These are phyloP conservation scores for Eucalyptus regnans DNA, from an alignment of 345 rosid genomes.

Conservation along the genomic window DNA sequence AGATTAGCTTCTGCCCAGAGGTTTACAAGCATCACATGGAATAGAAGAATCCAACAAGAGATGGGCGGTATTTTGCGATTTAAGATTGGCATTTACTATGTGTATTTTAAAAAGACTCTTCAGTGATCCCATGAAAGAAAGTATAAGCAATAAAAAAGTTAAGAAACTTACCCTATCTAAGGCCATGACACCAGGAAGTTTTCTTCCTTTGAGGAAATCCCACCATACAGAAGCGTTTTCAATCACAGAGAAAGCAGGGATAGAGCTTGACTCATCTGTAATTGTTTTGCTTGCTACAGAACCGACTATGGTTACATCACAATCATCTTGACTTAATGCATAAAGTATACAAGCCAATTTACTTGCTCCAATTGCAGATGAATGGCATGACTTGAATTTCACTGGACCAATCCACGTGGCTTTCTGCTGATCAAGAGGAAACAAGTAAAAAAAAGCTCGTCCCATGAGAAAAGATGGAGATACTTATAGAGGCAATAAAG, in stretches of 20 bases:
- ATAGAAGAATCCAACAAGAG: neutral
- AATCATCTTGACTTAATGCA: conserved; percentile 15
- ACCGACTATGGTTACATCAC: conserved; percentile 39
- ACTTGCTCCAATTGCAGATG: conserved; percentile 14
- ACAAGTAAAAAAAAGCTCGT: neutral
- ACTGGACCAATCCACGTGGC: conserved; percentile 52
- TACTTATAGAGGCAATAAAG: neutral
- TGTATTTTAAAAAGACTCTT: neutral
- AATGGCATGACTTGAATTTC: conserved; percentile 22
- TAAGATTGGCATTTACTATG: neutral
- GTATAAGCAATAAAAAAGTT: neutral
- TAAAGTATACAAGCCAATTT: conserved; percentile 23
- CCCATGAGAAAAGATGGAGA: neutral
- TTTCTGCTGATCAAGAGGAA: conserved; percentile 24
- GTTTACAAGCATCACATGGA: neutral
- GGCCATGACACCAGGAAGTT: conserved; percentile 47
- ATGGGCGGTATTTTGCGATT: neutral
- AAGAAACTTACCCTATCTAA: conserved; percentile 42
- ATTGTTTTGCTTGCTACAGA: conserved; percentile 24
- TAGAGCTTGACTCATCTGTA: conserved; percentile 9
- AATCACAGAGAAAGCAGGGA: conserved; percentile 9
- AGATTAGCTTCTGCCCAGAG: neutral
- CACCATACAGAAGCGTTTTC: conserved; percentile 43
- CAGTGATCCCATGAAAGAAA: neutral
- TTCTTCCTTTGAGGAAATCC: conserved; percentile 58